Base-by-base conservation (phyloP, 352 stramenopile genomes). In the Phytophthora pinifolia region DNA sequence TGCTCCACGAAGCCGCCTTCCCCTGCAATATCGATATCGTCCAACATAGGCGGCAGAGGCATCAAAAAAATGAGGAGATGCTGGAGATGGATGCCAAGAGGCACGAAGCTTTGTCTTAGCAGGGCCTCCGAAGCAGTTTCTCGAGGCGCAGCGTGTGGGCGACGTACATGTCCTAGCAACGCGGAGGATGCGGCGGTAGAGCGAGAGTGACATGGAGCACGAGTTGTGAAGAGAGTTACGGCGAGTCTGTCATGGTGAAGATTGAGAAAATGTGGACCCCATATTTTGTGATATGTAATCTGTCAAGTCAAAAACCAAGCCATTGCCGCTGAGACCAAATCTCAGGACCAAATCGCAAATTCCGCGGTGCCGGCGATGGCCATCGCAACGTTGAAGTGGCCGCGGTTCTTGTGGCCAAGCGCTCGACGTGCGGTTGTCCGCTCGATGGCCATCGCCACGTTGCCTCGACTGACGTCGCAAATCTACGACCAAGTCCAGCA, bases 121-220 rank as follows among this genome's bases (percentile, higher is more conserved):
- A n/a, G n/a, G n/a, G 38, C 10, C 32, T 0, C 27, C 13, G 36
- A 13, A 15, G 4, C 15, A 48, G 31, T 10, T 9, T 43, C 22
- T 10, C 22, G 15, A 54, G 6, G n/a, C 22, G 12, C 30, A n/a
- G 12, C 10, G 34, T 18, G 17, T 25, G 20, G 2, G 29, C 12
- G 39, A 76, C 80, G 49, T 76, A 93, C 83, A 93, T 53, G 67
- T 83, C 17, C 81, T 55, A 6, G 80, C 83, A 15, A 86, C 70
- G 45, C 83, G 83, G 42, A 93, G 63, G 37, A 91, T 77, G 56
- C 80, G 83, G 34, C 79, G 76, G 49, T 92, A 91, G 32, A 91
- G 77, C 44, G 78, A 58, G 18, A 89, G 62, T 53, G 77, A 79
- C 56, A 75, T 72, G 18, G 20, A 13, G 32, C 41, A 33, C 20